Evolutionary conservation across 2,329 filamentous ascomycete species (phyloP).

Genomic region (Stagonosporopsis cucurbitacearum): DNA sequence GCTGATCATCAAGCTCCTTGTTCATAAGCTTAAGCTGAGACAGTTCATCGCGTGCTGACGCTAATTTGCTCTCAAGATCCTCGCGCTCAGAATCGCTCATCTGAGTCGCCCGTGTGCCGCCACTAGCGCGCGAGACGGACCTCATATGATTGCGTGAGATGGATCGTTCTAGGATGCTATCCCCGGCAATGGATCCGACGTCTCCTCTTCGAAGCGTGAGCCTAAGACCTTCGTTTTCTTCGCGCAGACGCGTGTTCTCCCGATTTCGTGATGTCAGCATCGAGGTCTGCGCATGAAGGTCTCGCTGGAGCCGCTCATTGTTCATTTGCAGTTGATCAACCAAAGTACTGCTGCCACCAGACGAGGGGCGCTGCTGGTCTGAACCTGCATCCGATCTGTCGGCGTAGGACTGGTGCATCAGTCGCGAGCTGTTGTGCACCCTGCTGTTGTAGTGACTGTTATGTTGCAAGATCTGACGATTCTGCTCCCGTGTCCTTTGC

Average conservation of each 20-base stretch:
- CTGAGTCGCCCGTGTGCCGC: constrained; percentile 61
- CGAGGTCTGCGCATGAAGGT: constrained; percentile 93
- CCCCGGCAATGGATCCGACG: constrained; percentile 68
- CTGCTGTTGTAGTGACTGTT: constrained; percentile 48
- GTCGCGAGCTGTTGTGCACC: constrained; percentile 47
- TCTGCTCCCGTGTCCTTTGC: constrained; percentile 66
- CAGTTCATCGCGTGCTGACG: constrained; percentile 82
- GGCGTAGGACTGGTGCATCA: constrained; percentile 48
- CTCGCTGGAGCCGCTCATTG: constrained; percentile 87
- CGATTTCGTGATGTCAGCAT: constrained; percentile 97
- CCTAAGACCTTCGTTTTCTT: constrained; percentile 97
- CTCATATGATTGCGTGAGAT: constrained; percentile 82
- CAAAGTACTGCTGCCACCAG: constrained; percentile 66
- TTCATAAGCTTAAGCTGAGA: constrained; percentile 87
- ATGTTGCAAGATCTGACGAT: constrained; percentile 39
- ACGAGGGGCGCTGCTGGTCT: constrained; percentile 41
- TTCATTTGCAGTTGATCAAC: constrained; percentile 91
- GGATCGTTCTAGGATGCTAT: constrained; percentile 93
- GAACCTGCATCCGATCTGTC: constrained; percentile 49
- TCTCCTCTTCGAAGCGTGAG: constrained; percentile 79
- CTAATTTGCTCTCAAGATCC: constrained; percentile 82
- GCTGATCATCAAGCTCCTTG: constrained; percentile 82
- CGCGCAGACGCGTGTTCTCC: constrained; percentile 92
- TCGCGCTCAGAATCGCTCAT: constrained; percentile 74
- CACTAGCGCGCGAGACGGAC: constrained; percentile 75